Conservation (phyloP, 2,329 filamentous ascomycete species). For the Fusarium anthophilum region DNA sequence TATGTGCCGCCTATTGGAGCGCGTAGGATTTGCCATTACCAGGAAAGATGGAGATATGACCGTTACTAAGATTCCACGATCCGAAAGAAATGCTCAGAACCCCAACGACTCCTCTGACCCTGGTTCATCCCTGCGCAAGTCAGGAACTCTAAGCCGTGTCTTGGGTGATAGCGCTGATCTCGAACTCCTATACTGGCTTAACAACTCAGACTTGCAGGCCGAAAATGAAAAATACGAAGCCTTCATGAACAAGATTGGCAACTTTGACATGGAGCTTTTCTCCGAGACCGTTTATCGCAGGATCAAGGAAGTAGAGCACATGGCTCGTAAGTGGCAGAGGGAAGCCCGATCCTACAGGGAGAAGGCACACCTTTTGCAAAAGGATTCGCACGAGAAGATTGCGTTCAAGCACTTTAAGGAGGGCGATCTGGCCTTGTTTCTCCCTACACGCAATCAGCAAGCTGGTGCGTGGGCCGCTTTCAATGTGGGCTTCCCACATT, state of each 20-base stretch:
- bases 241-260: conserved; percentile 77
- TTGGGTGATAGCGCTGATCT: conserved; percentile 73
- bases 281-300: conserved; percentile 87
- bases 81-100: conserved; percentile 65
- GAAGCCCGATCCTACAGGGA: conserved; percentile 89
- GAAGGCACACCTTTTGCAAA: conserved; percentile 80
- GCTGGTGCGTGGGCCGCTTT: conserved; percentile 98
- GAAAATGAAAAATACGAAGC: conserved; percentile 79
- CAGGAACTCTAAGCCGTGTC: conserved; percentile 62
- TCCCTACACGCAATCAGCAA: conserved; percentile 93
- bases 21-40: conserved; percentile 83
- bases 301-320: conserved; percentile 91
- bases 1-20: conserved; percentile 83
- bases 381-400: conserved; percentile 94
- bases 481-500: conserved; percentile 96
- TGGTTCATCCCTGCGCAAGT: conserved; percentile 62
- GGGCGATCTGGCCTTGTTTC: conserved; percentile 91
- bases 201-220: conserved; percentile 69
- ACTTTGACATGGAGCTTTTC: conserved; percentile 86
- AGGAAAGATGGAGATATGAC: conserved; percentile 77
- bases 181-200: conserved; percentile 84
- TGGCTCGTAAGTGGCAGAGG: conserved; percentile 91
- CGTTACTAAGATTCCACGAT: conserved; percentile 75
- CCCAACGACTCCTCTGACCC: conserved; percentile 68
- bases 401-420: conserved; percentile 96